Conservation (phyloP, 441 rosid species). For the Adansonia madagascariensis region DNA sequence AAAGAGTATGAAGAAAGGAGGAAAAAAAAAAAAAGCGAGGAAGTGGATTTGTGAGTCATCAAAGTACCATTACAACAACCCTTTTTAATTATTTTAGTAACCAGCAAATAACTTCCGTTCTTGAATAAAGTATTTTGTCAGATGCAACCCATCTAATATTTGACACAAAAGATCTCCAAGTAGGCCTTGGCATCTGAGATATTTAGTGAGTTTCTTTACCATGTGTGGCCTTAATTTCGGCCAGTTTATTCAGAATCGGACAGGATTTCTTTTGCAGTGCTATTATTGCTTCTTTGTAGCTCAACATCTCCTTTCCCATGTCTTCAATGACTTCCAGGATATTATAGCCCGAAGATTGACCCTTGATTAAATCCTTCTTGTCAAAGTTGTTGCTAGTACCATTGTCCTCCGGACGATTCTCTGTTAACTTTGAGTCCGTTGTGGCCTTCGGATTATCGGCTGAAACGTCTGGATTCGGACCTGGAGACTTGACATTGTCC, state of each 20-base stretch:
- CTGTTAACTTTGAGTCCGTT: background rate
- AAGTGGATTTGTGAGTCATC: background rate
- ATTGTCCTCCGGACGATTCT: background rate
- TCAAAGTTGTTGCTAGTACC: background rate
- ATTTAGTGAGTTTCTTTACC: background rate
- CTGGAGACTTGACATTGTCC: background rate
- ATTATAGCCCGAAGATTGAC: background rate
- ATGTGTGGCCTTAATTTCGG: constrained; percentile 12
- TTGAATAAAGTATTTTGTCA: background rate
- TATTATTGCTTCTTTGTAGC: constrained; percentile 1
- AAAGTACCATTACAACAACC: background rate
- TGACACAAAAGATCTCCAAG: background rate
- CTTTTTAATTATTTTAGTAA: background rate
- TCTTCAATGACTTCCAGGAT: constrained; percentile 16
- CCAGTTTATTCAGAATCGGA: constrained; percentile 19
- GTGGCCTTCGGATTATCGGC: background rate
- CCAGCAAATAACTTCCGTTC: background rate
- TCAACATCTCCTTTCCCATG: constrained; percentile 13
- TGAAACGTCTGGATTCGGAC: background rate
- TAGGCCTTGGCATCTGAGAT: background rate
- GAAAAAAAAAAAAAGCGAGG: too few relatives aligned
- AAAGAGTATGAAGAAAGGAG: too few relatives aligned
- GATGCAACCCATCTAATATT: background rate
- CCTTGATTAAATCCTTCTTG: background rate
- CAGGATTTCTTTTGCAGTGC: constrained; percentile 8